Conservation (phyloP, 2,329 filamentous ascomycete genomes). For the Nemania serpens region DNA sequence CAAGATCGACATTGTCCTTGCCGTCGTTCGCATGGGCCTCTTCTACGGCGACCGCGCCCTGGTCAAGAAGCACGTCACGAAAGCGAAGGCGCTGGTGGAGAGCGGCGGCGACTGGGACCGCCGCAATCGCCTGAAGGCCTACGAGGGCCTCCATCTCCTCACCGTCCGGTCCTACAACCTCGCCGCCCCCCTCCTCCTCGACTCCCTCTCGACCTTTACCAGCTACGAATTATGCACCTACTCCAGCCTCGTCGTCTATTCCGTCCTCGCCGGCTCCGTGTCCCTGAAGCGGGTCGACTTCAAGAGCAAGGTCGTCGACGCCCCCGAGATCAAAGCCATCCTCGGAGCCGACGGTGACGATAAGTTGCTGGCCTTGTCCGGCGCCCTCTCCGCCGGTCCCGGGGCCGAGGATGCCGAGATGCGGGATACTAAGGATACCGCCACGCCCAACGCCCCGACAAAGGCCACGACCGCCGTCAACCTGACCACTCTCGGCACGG, state of each 20-base stretch:
- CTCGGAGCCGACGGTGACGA: conserved; percentile 82
- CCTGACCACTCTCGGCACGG: conserved; percentile 78
- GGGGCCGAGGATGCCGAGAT: conserved; percentile 76
- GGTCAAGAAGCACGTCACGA: conserved; percentile 92
- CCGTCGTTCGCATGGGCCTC: conserved; percentile 91
- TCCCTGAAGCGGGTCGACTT: conserved; percentile 97
- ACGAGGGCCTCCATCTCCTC: conserved; percentile 91
- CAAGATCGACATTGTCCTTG: conserved; percentile 96
- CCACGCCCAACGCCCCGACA: conserved; percentile 56
- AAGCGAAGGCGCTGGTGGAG: conserved; percentile 87
- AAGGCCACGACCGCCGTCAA: conserved; percentile 74
- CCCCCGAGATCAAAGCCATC: conserved; percentile 96
- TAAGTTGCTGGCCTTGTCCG: conserved; percentile 80
- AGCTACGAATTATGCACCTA: conserved; percentile 99
- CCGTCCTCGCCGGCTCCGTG: conserved; percentile 90
- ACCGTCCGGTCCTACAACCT: conserved; percentile 89
- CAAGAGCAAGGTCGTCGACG: conserved; percentile 98
- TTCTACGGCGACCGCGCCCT: conserved; percentile 94
- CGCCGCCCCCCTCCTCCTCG: conserved; percentile 89
- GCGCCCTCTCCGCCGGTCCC: conserved; percentile 79
- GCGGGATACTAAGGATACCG: conserved; percentile 62
- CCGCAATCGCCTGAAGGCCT: conserved; percentile 96
- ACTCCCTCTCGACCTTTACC: conserved; percentile 97
- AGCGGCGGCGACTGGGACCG: conserved; percentile 98
- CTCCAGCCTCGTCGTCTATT: conserved; percentile 91